phyloP scores from a whole-genome alignment of 768 basidiomycete species.

The Lanmaoa rubissima region DNA sequence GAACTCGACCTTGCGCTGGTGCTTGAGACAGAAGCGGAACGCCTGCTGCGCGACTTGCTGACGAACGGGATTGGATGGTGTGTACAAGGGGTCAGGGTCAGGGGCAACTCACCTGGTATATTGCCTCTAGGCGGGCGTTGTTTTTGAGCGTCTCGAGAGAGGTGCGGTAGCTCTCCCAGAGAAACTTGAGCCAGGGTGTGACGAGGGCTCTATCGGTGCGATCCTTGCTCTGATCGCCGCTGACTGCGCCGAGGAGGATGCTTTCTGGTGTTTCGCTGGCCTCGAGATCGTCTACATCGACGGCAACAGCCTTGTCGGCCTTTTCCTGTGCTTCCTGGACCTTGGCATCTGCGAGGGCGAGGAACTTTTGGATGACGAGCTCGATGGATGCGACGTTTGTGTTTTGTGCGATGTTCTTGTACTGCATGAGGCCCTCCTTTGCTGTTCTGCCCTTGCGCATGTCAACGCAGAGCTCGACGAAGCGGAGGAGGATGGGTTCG shows the following conservation, averaged over 20 bases:
- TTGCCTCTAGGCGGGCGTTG: conserved; percentile 85
- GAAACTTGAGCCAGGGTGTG: conserved; percentile 95
- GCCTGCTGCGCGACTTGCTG: conserved; percentile 96
- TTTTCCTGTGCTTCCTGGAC: conserved; percentile 85
- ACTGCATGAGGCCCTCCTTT: conserved; percentile 94
- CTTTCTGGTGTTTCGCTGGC: conserved; percentile 94
- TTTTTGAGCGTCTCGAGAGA: conserved; percentile 95
- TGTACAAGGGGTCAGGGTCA: accelerated
- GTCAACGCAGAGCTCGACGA: conserved; percentile 94
- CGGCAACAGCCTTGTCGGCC: conserved; percentile 70
- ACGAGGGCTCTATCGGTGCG: conserved; percentile 92
- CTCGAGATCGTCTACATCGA: conserved; percentile 93
- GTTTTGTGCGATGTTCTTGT: conserved; percentile 97
- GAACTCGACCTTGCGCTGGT: conserved; percentile 95
- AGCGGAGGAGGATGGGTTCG: conserved; percentile 94
- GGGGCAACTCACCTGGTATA: conserved; percentile 79
- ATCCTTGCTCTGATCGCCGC: conserved; percentile 88
- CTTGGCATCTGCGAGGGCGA: conserved; percentile 77
- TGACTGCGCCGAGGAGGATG: conserved; percentile 86
- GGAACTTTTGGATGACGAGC: conserved; percentile 82
- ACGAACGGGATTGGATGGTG: background rate
- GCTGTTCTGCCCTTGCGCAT: conserved; percentile 89
- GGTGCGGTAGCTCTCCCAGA: conserved; percentile 98
- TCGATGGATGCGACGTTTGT: conserved; percentile 90
- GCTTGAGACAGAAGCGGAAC: conserved; percentile 92